Conservation (phyloP, 2,329 filamentous ascomycete species). For the Pyrenophora graminea region DNA sequence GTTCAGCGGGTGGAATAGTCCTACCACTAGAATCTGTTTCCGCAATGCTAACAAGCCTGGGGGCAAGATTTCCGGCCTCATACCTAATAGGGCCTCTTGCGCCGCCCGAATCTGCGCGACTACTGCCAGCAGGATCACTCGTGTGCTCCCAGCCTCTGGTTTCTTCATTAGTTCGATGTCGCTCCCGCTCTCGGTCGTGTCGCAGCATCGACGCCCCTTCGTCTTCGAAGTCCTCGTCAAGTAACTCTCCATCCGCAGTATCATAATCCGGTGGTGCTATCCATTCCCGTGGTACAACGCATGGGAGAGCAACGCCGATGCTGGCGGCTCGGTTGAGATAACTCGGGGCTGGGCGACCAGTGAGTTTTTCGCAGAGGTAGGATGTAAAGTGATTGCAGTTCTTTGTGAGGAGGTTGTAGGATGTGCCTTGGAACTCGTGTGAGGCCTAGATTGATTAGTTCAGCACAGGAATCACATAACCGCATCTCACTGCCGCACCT, state of each 20-base stretch:
- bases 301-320: conserved; percentile 79
- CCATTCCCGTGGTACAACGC: conserved; percentile 82
- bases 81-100: conserved; percentile 38
- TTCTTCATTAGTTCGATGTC: conserved; percentile 33
- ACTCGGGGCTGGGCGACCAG: conserved; percentile 67
- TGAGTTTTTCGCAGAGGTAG: conserved; percentile 74
- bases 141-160: conserved; percentile 37
- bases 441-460: conserved; percentile 57
- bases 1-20: conserved; percentile 50
- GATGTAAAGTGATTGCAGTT: conserved; percentile 92
- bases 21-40: conserved; percentile 51
- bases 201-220: conserved; percentile 66
- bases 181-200: conserved; percentile 38
- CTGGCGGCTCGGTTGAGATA: conserved; percentile 86
- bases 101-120: conserved; percentile 42
- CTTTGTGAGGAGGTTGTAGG: conserved; percentile 79
- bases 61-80: conserved; percentile 36
- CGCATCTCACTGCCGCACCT: conserved; percentile 27
- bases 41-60: conserved; percentile 42
- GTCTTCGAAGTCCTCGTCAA: conserved; percentile 60
- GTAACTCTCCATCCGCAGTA: conserved; percentile 69
- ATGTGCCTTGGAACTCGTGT: conserved; percentile 72
- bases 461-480: not conserved
- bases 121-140: conserved; percentile 34
- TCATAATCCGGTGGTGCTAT: conserved; percentile 78